Percentiles rank a stretch among this genome's conserved stretches.
Evolutionary conservation across 2,329 filamentous ascomycete genomes (phyloP).

Genomic region (Rugonectria rugulosa): DNA sequence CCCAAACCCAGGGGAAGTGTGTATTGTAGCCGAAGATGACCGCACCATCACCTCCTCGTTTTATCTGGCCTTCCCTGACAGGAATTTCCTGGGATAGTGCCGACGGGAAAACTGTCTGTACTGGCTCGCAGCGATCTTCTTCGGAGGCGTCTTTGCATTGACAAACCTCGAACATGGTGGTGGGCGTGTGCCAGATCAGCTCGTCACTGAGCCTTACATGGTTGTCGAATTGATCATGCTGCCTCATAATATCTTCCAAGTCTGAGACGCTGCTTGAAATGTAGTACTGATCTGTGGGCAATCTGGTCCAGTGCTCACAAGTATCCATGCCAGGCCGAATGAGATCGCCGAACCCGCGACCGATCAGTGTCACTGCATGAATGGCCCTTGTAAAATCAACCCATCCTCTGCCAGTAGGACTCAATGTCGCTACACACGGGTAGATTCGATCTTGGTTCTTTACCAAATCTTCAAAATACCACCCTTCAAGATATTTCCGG

Average conservation of each 20-base stretch:
- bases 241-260: background rate
- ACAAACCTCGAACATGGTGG: background rate
- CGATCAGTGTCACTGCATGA: background rate
- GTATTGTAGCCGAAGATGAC: slow-evolving; percentile 7
- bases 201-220: background rate
- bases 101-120: slow-evolving; percentile 5
- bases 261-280: background rate
- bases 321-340: background rate
- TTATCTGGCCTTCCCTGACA: background rate
- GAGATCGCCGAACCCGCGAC: background rate
- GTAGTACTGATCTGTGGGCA: background rate
- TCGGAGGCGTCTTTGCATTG: background rate
- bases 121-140: slow-evolving; percentile 6
- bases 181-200: slow-evolving; percentile 5
- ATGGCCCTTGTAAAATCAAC: slow-evolving; percentile 5
- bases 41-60: background rate
- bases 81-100: background rate
- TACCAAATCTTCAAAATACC: background rate
- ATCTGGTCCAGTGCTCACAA: background rate
- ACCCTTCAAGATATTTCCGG: background rate
- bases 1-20: slow-evolving; percentile 1
- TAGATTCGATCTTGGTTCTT: background rate
- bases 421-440: background rate
- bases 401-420: background rate
- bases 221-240: background rate